A percentile compares a stretch with the other conserved stretches of the same genome.
Conservation (phyloP, 2,329 filamentous ascomycete genomes). For the Epichloe baconii region DNA sequence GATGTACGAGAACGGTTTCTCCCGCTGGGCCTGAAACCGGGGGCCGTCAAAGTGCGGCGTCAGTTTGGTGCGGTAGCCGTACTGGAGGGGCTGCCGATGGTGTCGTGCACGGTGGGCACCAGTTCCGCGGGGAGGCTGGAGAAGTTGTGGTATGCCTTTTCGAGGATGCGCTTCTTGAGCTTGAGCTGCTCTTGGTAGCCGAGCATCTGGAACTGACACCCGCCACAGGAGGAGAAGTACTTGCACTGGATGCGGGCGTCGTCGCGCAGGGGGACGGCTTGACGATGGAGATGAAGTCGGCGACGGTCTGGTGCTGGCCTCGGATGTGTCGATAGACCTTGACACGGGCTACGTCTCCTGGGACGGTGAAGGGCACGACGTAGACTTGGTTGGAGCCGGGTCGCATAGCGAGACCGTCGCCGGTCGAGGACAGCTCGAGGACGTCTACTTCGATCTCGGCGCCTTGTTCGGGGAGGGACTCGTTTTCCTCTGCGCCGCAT, state of each 20-base stretch:
- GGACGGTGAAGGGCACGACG: constrained; percentile 76
- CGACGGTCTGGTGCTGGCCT: constrained; percentile 54
- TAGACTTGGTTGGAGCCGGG: constrained; percentile 55
- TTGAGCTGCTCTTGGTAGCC: constrained; percentile 73
- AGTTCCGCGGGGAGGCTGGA: constrained; percentile 65
- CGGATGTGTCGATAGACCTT: constrained; percentile 64
- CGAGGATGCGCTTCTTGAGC: constrained; percentile 75
- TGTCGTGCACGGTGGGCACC: constrained; percentile 66
- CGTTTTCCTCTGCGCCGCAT: constrained; percentile 13
- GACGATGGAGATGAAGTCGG: constrained; percentile 70
- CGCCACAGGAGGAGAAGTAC: constrained; percentile 80
- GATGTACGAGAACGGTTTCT: constrained; percentile 30
- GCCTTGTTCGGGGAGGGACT: constrained; percentile 48
- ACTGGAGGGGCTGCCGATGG: constrained; percentile 80
- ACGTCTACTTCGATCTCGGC: constrained; percentile 76
- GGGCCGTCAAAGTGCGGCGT: constrained; percentile 94
- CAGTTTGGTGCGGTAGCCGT: constrained; percentile 90
- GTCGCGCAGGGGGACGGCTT: constrained; percentile 63
- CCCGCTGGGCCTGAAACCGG: constrained; percentile 34
- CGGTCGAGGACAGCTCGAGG: constrained; percentile 72
- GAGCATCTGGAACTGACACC: constrained; percentile 97
- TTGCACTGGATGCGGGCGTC: constrained; percentile 65
- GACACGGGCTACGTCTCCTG: constrained; percentile 67
- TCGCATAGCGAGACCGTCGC: constrained; percentile 74
- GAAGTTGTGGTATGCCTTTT: constrained; percentile 87